Base-by-base conservation (phyloP, 2,329 filamentous ascomycete species). In the Cladosporium sp. region DNA sequence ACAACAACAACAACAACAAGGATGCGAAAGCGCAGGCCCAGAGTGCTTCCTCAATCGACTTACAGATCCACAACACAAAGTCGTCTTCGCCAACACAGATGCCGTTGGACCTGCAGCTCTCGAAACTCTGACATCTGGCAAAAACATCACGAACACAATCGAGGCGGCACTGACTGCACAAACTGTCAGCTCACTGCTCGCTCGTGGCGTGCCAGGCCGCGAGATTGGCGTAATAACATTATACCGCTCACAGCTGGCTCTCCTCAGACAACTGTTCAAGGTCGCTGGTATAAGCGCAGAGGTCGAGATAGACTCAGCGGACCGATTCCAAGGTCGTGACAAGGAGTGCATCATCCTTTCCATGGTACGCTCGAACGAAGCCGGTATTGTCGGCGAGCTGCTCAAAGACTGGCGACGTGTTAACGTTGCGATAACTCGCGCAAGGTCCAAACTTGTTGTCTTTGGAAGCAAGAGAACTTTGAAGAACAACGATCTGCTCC, bases 171-270 rank as follows among this genome's bases (percentile, higher is more conserved):
- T 97, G 17, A 86, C 90, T 15, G 83, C 85, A 0, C 90, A 97
- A 68, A 82, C 97, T 12, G 91, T 97, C 17, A 84, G 92, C 61
- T 82, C 86, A 0, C 82, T 99, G 3, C 80, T 97, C 51, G 82
- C 84, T 0, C 82, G 86, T 1, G 94, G 94, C 25, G 83, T 97
- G 0, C 78, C 89, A 0, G 82, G 88, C 0, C 77, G 78, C 0
- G 88, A 93, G 55, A 92, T 99, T 59, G 94, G 94, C 49, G 88
- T 99, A 65, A 97, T 99, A 78, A 97, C 94, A 15, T 92, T 97
- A 74, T 99, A 99, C 74, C 89, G 94, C 60, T 92, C 89, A 5
- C 94, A 99, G 73, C 84, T 99, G 1, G 87, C 90, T 0, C 79
- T 96, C 2, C 81, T 99, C 1, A 89, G 90, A 64, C 85, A 92